Base-by-base conservation (phyloP, 192 early-diverging fungal genomes). In the Radiomyces spectabilis region DNA sequence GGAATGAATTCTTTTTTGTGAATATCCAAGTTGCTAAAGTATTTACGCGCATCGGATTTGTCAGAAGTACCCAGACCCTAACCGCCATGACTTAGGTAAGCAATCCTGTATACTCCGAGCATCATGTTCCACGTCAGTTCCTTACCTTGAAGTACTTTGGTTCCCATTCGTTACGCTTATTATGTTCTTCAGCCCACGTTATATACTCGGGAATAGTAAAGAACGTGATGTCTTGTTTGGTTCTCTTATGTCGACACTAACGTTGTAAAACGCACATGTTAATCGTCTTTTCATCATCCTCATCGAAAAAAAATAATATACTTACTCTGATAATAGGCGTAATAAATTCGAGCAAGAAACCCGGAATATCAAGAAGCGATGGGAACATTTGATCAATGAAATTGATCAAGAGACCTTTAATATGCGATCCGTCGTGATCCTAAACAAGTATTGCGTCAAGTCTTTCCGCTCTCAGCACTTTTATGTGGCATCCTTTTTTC, bases 331-430 rank as follows among this genome's bases (percentile, higher is more conserved):
- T 87, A 58, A 99, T 94, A 3, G 96, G 96, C 5, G 96, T 99
- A 55, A 99, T 92, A 53, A 99, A 97, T 71, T 97, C 92, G 34
- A 86, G 74, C 45, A 99, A 55, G 68, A 99, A 99, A 0, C 89
- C 93, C 7, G 91, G 85, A 27, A 95, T 80, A 60, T 91, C 83
- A 52, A 99, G 71, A 37, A 99, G 72, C 1, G 83, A 86, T 7
- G 96, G 96, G 65, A 87, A 99, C 71, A 91, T 87, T 42, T 90
- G 84, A 71, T 97, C 94, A 29, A 99, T 76, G 51, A 97, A 87
- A 69, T 99, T 99, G 68, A 99, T 87, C 18, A 99, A 80, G 5
- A 99, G 78, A 18, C 94, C 94, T 68, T 98, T 98, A 73, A 97
- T 97, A 55, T 95, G 94, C 19, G 89, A 93, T 24, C 93, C 94